These are phyloP conservation scores for Jacaranda mimosifolia DNA, from an alignment of 257 asterid genomes.

Conservation along the genomic window DNA sequence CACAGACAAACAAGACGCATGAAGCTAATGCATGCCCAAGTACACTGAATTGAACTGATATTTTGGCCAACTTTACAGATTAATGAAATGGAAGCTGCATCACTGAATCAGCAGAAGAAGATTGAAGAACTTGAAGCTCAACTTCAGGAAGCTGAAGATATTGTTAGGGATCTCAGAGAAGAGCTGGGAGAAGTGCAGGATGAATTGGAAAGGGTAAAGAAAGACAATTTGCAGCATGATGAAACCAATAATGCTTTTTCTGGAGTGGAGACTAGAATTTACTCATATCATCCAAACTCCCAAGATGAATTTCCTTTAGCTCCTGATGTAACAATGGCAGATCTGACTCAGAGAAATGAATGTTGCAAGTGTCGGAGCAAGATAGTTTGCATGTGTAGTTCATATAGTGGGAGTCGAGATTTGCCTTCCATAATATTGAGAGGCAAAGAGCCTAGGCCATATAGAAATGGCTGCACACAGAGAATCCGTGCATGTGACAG, in stretches of 20 bases:
- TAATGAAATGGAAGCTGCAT: slow-evolving; percentile 58
- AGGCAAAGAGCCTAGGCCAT: slow-evolving; percentile 65
- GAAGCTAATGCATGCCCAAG: no score
- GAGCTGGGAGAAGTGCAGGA: slow-evolving; percentile 69
- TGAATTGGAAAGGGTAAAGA: slow-evolving; percentile 62
- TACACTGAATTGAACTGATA: neutral
- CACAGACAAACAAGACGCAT: no score
- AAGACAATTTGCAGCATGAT: slow-evolving; percentile 39
- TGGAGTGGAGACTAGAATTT: slow-evolving; percentile 36
- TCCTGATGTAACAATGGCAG: slow-evolving; percentile 34
- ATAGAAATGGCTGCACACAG: slow-evolving; percentile 75
- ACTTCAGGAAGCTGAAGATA: slow-evolving; percentile 92
- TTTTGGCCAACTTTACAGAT: slow-evolving; percentile 48
- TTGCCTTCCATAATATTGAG: slow-evolving; percentile 71
- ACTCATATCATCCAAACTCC: slow-evolving; percentile 40
- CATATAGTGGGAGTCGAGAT: slow-evolving; percentile 48
- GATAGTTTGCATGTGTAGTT: slow-evolving; percentile 45
- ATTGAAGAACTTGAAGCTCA: slow-evolving; percentile 90
- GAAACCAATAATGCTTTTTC: slow-evolving; percentile 33
- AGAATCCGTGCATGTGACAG: slow-evolving; percentile 81
- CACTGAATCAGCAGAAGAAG: slow-evolving; percentile 72
- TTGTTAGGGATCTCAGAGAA: slow-evolving; percentile 80
- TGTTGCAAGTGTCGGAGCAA: slow-evolving; percentile 42
- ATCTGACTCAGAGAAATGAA: slow-evolving; percentile 39
- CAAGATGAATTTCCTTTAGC: slow-evolving; percentile 34